A percentile compares a stretch with the other conserved stretches of the same genome.
Evolutionary conservation across 2,329 filamentous ascomycete genomes (phyloP).

Genomic region (Akanthomyces uredinophilus): DNA sequence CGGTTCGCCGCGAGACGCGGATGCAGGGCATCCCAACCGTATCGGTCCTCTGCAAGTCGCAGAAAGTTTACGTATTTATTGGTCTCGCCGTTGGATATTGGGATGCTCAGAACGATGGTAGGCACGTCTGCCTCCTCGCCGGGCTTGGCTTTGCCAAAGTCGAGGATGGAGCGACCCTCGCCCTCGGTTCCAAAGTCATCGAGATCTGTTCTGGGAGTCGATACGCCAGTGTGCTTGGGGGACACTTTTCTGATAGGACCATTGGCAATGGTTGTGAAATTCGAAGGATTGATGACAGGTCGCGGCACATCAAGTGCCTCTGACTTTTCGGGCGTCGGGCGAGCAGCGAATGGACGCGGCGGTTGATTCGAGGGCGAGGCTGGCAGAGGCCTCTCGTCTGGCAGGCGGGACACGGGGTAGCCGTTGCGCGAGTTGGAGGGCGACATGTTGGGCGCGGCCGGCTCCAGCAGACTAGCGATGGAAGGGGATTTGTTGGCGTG

Average conservation of each 20-base stretch:
- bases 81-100: conserved; percentile 65
- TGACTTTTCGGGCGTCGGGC: conserved; percentile 28
- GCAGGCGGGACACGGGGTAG: conserved; percentile 24
- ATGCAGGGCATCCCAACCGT: conserved; percentile 90
- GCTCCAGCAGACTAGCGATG: conserved; percentile 82
- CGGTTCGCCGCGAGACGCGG: conserved; percentile 84
- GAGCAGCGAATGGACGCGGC: conserved; percentile 26
- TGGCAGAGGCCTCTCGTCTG: conserved; percentile 35
- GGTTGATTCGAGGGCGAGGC: conserved; percentile 39
- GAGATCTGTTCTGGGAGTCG: conserved; percentile 46
- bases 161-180: conserved; percentile 53
- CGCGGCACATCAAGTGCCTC: conserved; percentile 32
- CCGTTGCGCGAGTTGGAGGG: conserved; percentile 22
- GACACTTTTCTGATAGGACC: conserved; percentile 41
- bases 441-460: conserved; percentile 29
- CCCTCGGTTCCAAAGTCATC: conserved; percentile 41
- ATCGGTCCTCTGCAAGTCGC: conserved; percentile 85
- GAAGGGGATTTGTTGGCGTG: conserved; percentile 62
- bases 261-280: conserved; percentile 37
- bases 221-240: conserved; percentile 39
- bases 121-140: conserved; percentile 58
- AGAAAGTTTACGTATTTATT: conserved; percentile 96
- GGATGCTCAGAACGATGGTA: conserved; percentile 79
- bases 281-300: conserved; percentile 34
- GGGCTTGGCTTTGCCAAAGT: conserved; percentile 55